A percentile compares a stretch with the other conserved stretches of the same genome.
These are phyloP conservation scores for Saccharomyces hybrid DNA, from an alignment of 1,139 yeast genomes.

Conservation along the genomic window DNA sequence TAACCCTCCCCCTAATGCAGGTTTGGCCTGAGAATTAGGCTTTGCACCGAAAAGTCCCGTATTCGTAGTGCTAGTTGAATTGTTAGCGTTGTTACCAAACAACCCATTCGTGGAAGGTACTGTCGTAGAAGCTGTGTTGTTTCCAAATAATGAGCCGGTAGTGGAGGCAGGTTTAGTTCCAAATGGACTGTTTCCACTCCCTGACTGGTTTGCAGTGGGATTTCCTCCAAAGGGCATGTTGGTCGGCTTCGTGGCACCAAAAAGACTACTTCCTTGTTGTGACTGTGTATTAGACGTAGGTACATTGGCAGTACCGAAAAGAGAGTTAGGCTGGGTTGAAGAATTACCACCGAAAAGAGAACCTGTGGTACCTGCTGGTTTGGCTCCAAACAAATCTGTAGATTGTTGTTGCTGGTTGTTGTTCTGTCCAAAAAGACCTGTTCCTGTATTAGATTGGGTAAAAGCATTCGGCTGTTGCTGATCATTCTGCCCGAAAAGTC, in stretches of 20 bases:
- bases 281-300: conserved; percentile 21
- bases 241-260: conserved; percentile 25
- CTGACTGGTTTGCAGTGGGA: conserved; percentile 11
- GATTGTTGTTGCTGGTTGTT: conserved; percentile 10
- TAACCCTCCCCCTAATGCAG: not conserved
- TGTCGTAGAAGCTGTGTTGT: conserved; percentile 13
- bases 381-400: conserved; percentile 30
- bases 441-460: not conserved
- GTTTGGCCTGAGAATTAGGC: not conserved
- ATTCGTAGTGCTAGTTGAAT: conserved; percentile 8
- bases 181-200: conserved; percentile 32
- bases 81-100: conserved; percentile 24
- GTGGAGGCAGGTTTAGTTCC: conserved; percentile 30
- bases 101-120: conserved; percentile 22
- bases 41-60: conserved; percentile 7
- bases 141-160: conserved; percentile 14
- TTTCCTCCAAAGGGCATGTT: conserved; percentile 5
- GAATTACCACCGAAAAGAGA: conserved; percentile 32
- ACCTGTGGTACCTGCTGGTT: conserved; percentile 22
- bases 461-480: not conserved
- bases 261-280: conserved; percentile 28
- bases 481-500: conserved; percentile 28
- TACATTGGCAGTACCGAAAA: conserved; percentile 9
- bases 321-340: conserved; percentile 4
- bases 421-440: conserved; percentile 8